Percentiles rank a stretch among this genome's conserved stretches.
Conservation (phyloP, 1,284 basidiomycete species). For the Trametes sp. region DNA sequence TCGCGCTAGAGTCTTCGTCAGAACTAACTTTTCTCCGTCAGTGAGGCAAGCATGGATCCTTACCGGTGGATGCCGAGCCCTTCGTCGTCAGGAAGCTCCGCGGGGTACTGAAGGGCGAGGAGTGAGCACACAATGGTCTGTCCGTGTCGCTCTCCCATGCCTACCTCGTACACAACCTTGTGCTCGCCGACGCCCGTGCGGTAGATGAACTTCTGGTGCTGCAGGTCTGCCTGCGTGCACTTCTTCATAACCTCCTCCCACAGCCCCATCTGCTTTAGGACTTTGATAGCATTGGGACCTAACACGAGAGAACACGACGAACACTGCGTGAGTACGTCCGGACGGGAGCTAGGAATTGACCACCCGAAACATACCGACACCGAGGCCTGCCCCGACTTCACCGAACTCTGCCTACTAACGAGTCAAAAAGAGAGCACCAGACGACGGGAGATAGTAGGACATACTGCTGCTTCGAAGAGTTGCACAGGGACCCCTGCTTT, state of each 20-base stretch:
- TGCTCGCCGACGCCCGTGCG: slow-evolving; percentile 9
- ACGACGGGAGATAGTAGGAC: not conserved
- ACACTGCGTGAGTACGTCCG: not conserved
- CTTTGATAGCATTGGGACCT: slow-evolving; percentile 59
- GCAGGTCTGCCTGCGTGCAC: slow-evolving; percentile 45
- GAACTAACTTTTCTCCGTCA: no score
- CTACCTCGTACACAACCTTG: not conserved
- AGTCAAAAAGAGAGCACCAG: not conserved
- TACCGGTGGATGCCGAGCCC: slow-evolving; percentile 10
- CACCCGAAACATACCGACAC: slow-evolving; percentile 56
- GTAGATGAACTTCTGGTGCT: slow-evolving; percentile 42
- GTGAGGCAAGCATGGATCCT: not conserved
- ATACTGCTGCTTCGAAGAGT: slow-evolving; percentile 59
- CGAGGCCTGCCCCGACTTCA: slow-evolving; percentile 62
- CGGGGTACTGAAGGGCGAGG: not conserved
- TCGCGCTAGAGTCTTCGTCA: slow-evolving; percentile 46
- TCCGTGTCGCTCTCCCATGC: not conserved
- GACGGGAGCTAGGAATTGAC: no score
- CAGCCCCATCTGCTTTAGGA: slow-evolving; percentile 53
- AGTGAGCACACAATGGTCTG: not conserved
- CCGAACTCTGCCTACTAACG: slow-evolving; percentile 50
- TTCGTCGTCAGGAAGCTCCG: not conserved
- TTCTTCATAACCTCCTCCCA: slow-evolving; percentile 50
- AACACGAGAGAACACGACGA: no score
- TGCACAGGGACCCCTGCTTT: slow-evolving; percentile 53